Evolutionary conservation across 2,329 filamentous ascomycete species (phyloP).

Genomic region (Pseudohalonectria lignicola): DNA sequence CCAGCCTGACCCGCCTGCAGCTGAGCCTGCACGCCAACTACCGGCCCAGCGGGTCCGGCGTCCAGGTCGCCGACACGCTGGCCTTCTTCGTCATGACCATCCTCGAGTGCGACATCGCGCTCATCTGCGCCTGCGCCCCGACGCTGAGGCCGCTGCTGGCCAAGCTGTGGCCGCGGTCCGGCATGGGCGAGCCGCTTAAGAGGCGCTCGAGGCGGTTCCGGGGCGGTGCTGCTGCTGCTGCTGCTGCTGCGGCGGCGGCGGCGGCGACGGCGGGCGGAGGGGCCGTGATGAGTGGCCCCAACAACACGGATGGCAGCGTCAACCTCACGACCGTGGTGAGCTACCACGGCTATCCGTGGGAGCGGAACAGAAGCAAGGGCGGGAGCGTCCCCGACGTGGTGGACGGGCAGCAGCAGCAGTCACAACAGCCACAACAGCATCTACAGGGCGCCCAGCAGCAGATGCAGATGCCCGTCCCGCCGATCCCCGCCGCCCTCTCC

Average conservation of each 20-base stretch:
- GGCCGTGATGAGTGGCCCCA: not conserved
- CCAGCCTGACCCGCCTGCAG: slow-evolving; percentile 21
- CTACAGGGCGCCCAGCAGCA: not conserved
- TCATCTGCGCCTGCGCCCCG: slow-evolving; percentile 22
- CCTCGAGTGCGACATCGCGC: slow-evolving; percentile 21
- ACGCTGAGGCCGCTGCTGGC: slow-evolving; percentile 18
- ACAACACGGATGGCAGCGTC: slow-evolving; percentile 10
- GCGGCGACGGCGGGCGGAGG: not conserved
- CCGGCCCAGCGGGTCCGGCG: slow-evolving; percentile 8
- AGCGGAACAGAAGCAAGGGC: slow-evolving; percentile 10
- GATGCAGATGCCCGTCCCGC: slow-evolving; percentile 8
- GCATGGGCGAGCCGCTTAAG: slow-evolving; percentile 9
- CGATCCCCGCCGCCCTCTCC: slow-evolving; percentile 6
- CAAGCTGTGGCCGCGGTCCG: slow-evolving; percentile 13
- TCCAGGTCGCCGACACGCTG: slow-evolving; percentile 12
- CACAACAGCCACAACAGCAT: not conserved
- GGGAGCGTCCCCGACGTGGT: slow-evolving; percentile 8
- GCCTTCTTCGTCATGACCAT: slow-evolving; percentile 25
- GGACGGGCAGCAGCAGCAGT: not conserved
- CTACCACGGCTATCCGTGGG: slow-evolving; percentile 20
- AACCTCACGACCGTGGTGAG: slow-evolving; percentile 17
- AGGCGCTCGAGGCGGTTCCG: slow-evolving; percentile 4
- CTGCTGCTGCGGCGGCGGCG: too few species aligned
- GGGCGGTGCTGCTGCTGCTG: too few species aligned
- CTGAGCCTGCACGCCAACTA: slow-evolving; percentile 16